Base-by-base conservation (phyloP, 306 rosid genomes). In the Acacia acuminata region DNA sequence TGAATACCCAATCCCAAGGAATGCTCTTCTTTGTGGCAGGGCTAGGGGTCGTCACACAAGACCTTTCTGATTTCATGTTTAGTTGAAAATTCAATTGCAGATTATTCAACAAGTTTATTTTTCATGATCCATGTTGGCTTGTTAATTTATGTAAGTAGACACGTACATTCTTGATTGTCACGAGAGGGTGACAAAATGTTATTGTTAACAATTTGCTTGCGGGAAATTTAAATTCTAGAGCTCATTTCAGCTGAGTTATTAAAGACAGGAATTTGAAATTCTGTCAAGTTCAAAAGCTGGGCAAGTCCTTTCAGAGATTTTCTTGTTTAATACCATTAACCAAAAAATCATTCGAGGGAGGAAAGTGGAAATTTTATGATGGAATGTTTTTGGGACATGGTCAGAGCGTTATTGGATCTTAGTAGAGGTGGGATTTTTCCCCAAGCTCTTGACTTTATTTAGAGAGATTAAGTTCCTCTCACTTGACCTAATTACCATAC, bases 21-120 rank as follows among this genome's bases (percentile, higher is more conserved):
- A 96, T 64, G 97, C 98, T 1, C 88, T 91, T 80, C 94, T 96
- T 12, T 96, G 98, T 80, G 99, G 99, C 45, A 78, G 94, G 68
- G 98, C 94, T 4, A 84, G 86, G 22, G 97, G 99, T 73, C 94
- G 91, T 53, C 97, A 2, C 86, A 96, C 94, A 1, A 88, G 98
- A 74, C 91, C 96, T 17, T 79, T 92, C 53, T 86, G 76, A 79
- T 40, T 10, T 13, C 34, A 10, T 64, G 69, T 32, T 64, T 40
- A 30, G 43, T 64, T 66, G 44, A 66, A 44, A 32, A 66, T 25
- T 17, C 34, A 22, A 32, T 66, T 32, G 20, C 38, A 13, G 5
- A 27, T 34, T 5, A 64, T 14, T 64, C 16, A 13, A 64, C 16
- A 5, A 30, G 2, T 64, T 12, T 27, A 27, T n/a, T 30, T 30